phyloP scores from a whole-genome alignment of 2,329 filamentous ascomycete genomes.

The Amauroascus niger region DNA sequence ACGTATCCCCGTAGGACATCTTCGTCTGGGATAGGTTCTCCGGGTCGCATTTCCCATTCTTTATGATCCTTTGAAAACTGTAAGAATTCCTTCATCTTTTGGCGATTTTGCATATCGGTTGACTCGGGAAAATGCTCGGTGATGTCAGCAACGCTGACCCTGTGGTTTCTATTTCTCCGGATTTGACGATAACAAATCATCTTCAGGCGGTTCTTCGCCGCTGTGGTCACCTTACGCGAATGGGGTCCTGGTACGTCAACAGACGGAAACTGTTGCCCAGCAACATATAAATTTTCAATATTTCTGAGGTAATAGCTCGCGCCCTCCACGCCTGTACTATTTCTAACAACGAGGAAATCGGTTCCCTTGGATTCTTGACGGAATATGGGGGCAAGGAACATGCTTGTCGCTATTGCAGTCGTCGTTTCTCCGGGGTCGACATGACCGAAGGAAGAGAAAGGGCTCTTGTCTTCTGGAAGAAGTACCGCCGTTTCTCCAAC shows the following conservation, averaged over 20 bases:
- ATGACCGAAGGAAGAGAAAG: slow-evolving; percentile 88
- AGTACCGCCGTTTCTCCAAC: slow-evolving; percentile 83
- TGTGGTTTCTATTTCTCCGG: slow-evolving; percentile 59
- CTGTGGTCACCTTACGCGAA: slow-evolving; percentile 88
- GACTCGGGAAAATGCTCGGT: slow-evolving; percentile 88
- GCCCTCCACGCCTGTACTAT: slow-evolving; percentile 66
- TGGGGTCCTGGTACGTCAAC: slow-evolving; percentile 89
- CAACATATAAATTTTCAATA: slow-evolving; percentile 81
- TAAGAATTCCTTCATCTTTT: slow-evolving; percentile 95
- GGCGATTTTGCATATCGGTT: slow-evolving; percentile 87
- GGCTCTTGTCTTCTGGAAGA: slow-evolving; percentile 87
- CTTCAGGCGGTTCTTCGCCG: slow-evolving; percentile 92
- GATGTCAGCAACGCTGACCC: slow-evolving; percentile 69
- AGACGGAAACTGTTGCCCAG: slow-evolving; percentile 86
- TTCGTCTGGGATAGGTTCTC: slow-evolving; percentile 69
- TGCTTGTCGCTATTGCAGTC: slow-evolving; percentile 83
- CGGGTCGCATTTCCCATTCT: slow-evolving; percentile 69
- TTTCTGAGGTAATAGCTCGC: slow-evolving; percentile 74
- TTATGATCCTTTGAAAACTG: slow-evolving; percentile 79
- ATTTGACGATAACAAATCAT: slow-evolving; percentile 91
- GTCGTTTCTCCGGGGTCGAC: slow-evolving; percentile 86
- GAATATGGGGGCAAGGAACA: slow-evolving; percentile 92
- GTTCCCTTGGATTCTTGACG: slow-evolving; percentile 66
- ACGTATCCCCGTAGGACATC: slow-evolving; percentile 76
- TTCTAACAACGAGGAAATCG: slow-evolving; percentile 82